Evolutionary conservation across 371 early-diverging fungal species (phyloP).

Genomic region (Mucor indicus): DNA sequence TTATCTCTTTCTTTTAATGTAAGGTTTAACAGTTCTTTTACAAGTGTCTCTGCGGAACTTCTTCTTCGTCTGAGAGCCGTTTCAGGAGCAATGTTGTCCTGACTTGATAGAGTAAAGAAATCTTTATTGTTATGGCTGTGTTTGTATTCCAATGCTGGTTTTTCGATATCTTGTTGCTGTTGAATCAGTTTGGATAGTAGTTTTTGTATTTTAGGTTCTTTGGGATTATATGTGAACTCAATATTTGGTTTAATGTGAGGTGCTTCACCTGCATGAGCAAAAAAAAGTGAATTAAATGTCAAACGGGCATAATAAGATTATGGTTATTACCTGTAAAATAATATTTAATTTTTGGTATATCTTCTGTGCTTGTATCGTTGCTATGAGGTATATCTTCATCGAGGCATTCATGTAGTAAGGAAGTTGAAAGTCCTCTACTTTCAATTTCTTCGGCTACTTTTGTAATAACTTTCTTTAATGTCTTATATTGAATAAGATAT

Average conservation of each 20-base stretch:
- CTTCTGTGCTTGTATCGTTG: conserved; percentile 1
- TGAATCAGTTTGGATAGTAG: conserved; percentile 1
- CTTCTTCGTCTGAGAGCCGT: background rate
- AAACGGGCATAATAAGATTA: no score
- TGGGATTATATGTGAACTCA: conserved; percentile 33
- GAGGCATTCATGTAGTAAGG: conserved; percentile 47
- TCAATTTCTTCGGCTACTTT: conserved; percentile 71
- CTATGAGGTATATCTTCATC: conserved; percentile 20
- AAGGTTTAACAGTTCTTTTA: conserved; percentile 15
- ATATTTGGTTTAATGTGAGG: conserved; percentile 45
- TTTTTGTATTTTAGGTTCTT: conserved; percentile 20
- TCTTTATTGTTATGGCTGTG: conserved; percentile 36
- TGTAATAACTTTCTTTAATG: conserved; percentile 61
- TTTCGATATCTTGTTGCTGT: conserved; percentile 1
- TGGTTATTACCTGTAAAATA: conserved; percentile 57
- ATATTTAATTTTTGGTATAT: conserved; percentile 44
- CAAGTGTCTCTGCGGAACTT: conserved; percentile 11
- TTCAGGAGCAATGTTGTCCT: background rate
- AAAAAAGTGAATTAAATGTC: no score
- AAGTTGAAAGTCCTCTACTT: conserved; percentile 48
- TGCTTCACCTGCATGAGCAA: conserved; percentile 22
- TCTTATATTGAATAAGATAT: conserved; percentile 66
- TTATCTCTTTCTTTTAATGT: conserved; percentile 7
- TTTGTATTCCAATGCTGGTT: conserved; percentile 29
- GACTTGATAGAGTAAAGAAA: conserved; percentile 27